These are phyloP conservation scores for Trichoderma koningii DNA, from an alignment of 2,329 filamentous ascomycete species.

Conservation along the genomic window DNA sequence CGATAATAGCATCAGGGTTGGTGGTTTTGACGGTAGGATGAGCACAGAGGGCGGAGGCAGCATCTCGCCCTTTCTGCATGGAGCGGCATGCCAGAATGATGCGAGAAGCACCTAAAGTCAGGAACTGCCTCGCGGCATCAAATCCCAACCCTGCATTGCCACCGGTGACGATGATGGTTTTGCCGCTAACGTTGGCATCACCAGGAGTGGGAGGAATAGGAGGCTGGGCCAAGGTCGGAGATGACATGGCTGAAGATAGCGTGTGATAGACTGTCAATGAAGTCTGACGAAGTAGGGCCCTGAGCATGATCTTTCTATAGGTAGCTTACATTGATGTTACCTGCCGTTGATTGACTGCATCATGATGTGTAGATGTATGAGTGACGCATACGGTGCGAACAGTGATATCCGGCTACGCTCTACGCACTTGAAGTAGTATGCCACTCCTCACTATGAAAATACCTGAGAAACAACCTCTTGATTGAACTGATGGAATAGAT, in stretches of 20 bases:
- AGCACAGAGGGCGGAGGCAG: slow-evolving; percentile 1
- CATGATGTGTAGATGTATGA: too few relatives aligned
- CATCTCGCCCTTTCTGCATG: neutral
- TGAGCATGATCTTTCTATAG: neutral
- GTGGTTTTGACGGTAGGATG: slow-evolving; percentile 1
- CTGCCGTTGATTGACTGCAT: too few relatives aligned
- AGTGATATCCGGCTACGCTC: too few relatives aligned
- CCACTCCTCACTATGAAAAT: too few relatives aligned
- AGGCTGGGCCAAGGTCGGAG: neutral
- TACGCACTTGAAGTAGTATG: too few relatives aligned
- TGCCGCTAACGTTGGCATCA: neutral
- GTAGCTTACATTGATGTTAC: too few relatives aligned
- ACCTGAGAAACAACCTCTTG: too few relatives aligned
- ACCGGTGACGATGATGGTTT: slow-evolving; percentile 17
- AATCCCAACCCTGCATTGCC: slow-evolving; percentile 13
- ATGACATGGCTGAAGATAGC: neutral
- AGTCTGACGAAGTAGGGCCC: neutral
- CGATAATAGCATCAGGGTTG: slow-evolving; percentile 5
- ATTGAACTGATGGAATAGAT: too few relatives aligned
- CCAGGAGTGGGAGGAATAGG: slow-evolving; percentile 1
- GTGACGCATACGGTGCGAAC: too few relatives aligned
- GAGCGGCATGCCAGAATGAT: slow-evolving; percentile 14
- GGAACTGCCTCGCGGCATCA: slow-evolving; percentile 13
- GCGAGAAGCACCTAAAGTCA: slow-evolving; percentile 10
- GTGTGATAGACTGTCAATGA: neutral